Conservation (phyloP, 2,329 filamentous ascomycete genomes). For the Rugonectria rugulosa region DNA sequence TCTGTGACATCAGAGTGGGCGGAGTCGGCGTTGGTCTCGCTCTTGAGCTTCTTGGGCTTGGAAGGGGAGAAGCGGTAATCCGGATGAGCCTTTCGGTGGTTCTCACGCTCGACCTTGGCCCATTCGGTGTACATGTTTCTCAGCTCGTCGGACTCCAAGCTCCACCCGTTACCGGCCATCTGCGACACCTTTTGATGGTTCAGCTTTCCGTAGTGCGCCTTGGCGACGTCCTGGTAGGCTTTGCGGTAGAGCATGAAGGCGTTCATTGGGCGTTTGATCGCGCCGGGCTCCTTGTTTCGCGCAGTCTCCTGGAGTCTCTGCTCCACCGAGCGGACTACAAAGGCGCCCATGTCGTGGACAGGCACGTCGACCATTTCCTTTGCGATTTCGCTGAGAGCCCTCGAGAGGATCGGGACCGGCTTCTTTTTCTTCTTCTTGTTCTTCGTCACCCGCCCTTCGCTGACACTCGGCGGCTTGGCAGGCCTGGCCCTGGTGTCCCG, state of each 20-base stretch:
- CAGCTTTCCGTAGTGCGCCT: constrained; percentile 80
- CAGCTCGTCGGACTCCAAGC: constrained; percentile 76
- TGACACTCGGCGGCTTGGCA: constrained; percentile 26
- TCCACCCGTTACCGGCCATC: constrained; percentile 90
- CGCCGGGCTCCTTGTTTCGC: constrained; percentile 72
- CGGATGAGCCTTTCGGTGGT: constrained; percentile 86
- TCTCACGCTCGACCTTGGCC: constrained; percentile 81
- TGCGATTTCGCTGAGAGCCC: constrained; percentile 76
- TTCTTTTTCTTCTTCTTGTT: constrained; percentile 37
- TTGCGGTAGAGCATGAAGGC: constrained; percentile 98
- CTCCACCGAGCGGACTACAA: constrained; percentile 76
- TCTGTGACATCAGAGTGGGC: constrained; percentile 30
- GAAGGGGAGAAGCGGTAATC: constrained; percentile 93
- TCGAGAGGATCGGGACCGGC: constrained; percentile 60
- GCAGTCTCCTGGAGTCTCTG: constrained; percentile 71
- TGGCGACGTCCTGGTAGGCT: constrained; percentile 86
- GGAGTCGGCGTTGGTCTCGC: constrained; percentile 32
- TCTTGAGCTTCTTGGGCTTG: constrained; percentile 60
- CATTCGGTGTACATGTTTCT: constrained; percentile 79
- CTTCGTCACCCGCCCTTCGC: constrained; percentile 34
- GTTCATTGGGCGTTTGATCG: constrained; percentile 93
- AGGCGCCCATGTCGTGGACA: constrained; percentile 80
- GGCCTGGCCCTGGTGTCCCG: constrained; percentile 42
- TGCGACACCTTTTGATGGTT: constrained; percentile 94
- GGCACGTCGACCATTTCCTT: constrained; percentile 67